A percentile compares a stretch with the other conserved stretches of the same genome.
Conservation (phyloP, 2,329 filamentous ascomycete genomes). For the Fusarium sp. region DNA sequence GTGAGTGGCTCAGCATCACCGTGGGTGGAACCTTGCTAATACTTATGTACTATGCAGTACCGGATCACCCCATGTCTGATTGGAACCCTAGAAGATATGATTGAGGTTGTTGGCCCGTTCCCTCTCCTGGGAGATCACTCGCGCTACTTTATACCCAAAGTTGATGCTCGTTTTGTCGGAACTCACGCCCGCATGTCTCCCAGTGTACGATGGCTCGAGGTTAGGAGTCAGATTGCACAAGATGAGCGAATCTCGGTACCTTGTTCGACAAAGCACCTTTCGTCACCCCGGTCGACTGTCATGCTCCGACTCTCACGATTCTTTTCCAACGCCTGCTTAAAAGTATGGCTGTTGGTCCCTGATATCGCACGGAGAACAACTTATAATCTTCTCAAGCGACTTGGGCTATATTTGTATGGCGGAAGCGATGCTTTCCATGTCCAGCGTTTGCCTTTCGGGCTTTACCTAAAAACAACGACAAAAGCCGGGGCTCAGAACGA, state of each 20-base stretch:
- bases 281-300: neutral
- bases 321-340: neutral
- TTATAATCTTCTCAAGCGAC: slow-evolving; percentile 1
- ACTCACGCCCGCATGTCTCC: slow-evolving; percentile 42
- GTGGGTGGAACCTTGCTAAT: neutral
- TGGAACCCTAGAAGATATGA: neutral
- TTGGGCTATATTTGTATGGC: slow-evolving; percentile 13
- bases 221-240: slow-evolving; percentile 27
- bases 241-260: neutral
- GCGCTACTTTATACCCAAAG: slow-evolving; percentile 34
- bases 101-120: slow-evolving; percentile 38
- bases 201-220: slow-evolving; percentile 42
- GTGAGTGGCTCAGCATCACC: slow-evolving; percentile 26
- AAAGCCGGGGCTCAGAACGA: slow-evolving; percentile 37
- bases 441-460: slow-evolving; percentile 45
- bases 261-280: neutral
- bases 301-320: neutral
- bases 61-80: neutral
- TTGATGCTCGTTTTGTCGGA: slow-evolving; percentile 45
- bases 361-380: neutral
- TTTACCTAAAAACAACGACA: slow-evolving; percentile 43
- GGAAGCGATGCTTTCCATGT: slow-evolving; percentile 1
- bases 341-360: slow-evolving; percentile 12
- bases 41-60: neutral
- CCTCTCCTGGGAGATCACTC: slow-evolving; percentile 48